phyloP scores from a whole-genome alignment of 2,329 filamentous ascomycete species.

The Coniella lustricola region DNA sequence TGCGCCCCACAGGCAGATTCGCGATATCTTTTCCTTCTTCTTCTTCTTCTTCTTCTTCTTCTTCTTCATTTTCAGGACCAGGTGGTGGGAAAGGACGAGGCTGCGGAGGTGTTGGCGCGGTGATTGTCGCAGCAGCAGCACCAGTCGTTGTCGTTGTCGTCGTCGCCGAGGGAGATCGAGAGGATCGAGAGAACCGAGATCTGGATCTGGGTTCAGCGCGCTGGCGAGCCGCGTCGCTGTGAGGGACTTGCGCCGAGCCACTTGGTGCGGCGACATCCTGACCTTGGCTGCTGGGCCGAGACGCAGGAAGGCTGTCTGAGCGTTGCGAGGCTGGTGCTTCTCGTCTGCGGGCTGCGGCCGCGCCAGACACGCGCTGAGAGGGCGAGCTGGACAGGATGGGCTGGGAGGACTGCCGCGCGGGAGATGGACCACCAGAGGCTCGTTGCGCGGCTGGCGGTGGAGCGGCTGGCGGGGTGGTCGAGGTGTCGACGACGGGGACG shows the following conservation, averaged over 20 bases:
- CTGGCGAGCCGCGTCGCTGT: conserved; percentile 6
- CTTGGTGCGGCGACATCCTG: conserved; percentile 10
- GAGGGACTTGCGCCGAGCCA: conserved; percentile 3
- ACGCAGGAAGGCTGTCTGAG: conserved; percentile 18
- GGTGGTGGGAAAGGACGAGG: conserved; percentile 42
- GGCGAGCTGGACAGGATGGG: conserved; percentile 60
- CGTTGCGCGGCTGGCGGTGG: conserved; percentile 12
- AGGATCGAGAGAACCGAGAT: no score
- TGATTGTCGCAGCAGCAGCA: conserved; percentile 25
- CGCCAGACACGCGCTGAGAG: conserved; percentile 54
- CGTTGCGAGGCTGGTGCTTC: conserved; percentile 21
- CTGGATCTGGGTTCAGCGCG: no score
- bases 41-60: conserved; percentile 36
- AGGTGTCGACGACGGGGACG: conserved; percentile 32
- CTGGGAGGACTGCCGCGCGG: conserved; percentile 2
- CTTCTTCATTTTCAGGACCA: conserved; percentile 32
- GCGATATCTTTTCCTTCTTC: conserved; percentile 36
- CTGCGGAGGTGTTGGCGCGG: conserved; percentile 35
- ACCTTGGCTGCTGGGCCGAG: conserved; percentile 9
- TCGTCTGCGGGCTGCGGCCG: conserved; percentile 41
- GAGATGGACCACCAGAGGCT: not conserved
- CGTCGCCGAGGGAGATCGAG: conserved; percentile 27
- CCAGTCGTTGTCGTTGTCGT: conserved; percentile 31
- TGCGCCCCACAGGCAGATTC: conserved; percentile 33
- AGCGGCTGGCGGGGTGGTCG: conserved; percentile 29